Conservation (phyloP, 2,329 filamentous ascomycete species). For the Hypomyces rosellus region DNA sequence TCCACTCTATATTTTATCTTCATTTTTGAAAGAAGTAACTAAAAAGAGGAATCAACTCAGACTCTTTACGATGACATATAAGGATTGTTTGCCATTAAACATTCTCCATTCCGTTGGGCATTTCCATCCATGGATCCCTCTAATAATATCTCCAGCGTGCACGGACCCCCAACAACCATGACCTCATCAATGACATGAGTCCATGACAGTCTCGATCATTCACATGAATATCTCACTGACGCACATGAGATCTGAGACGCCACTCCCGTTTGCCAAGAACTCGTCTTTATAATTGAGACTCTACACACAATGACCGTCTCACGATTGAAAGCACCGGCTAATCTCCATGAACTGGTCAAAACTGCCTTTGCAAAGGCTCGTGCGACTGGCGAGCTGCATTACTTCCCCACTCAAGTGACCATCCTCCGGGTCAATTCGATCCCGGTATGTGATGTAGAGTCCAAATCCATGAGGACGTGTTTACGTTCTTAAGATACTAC, state of each 20-base stretch:
- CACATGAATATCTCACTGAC: no score
- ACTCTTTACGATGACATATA: no score
- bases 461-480: not conserved
- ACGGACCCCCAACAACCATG: not conserved
- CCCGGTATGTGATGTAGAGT: constrained; percentile 30
- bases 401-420: constrained; percentile 48
- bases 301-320: constrained; percentile 25
- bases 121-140: no score
- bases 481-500: not conserved
- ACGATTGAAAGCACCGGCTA: constrained; percentile 33
- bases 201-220: not conserved
- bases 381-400: constrained; percentile 43
- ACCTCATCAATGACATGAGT: not conserved
- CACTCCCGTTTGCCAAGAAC: not conserved
- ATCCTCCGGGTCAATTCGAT: constrained; percentile 38
- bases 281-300: not conserved
- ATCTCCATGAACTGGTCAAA: constrained; percentile 47
- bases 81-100: no score
- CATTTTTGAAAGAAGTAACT: no score
- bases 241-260: not conserved
- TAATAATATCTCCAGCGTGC: not conserved
- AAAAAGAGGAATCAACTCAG: no score
- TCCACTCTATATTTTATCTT: not conserved
- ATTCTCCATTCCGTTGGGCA: no score
- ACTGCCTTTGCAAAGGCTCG: constrained; percentile 43